Percentiles rank a stretch among this genome's conserved stretches.
Evolutionary conservation across 805 yeast genomes (phyloP).

Genomic region (Barnettozyma vustinii): DNA sequence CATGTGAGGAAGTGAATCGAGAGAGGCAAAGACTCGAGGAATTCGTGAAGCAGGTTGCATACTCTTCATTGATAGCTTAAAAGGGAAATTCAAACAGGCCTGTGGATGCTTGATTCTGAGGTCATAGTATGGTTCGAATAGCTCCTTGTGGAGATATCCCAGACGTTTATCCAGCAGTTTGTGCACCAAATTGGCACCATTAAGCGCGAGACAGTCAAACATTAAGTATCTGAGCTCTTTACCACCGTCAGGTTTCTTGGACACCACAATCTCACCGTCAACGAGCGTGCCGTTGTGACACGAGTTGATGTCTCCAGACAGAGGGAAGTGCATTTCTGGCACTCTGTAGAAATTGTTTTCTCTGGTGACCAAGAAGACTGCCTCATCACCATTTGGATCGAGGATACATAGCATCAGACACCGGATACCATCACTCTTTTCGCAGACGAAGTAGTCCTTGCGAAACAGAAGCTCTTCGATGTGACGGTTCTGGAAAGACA

Average conservation of each 20-base stretch:
- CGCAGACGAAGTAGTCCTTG: constrained; percentile 91
- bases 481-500: constrained; percentile 77
- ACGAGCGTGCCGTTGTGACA: constrained; percentile 84
- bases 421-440: constrained; percentile 90
- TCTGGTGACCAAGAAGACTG: constrained; percentile 83
- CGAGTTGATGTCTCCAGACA: constrained; percentile 41
- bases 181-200: constrained; percentile 64
- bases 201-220: constrained; percentile 86
- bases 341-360: constrained; percentile 81
- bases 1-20: constrained; percentile 74
- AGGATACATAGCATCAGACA: constrained; percentile 64
- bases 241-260: constrained; percentile 49
- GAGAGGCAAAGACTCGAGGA: constrained; percentile 63
- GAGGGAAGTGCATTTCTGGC: constrained; percentile 82
- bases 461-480: constrained; percentile 51
- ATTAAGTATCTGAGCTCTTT: constrained; percentile 75
- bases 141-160: constrained; percentile 77
- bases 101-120: constrained; percentile 68
- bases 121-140: constrained; percentile 76
- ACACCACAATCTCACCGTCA: constrained; percentile 91
- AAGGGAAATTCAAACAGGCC: constrained; percentile 71
- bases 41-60: constrained; percentile 84
- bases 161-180: constrained; percentile 75
- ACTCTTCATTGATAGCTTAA: constrained; percentile 78
- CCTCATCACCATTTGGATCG: constrained; percentile 75